phyloP scores from a whole-genome alignment of 768 basidiomycete species.

The Russula earlei region DNA sequence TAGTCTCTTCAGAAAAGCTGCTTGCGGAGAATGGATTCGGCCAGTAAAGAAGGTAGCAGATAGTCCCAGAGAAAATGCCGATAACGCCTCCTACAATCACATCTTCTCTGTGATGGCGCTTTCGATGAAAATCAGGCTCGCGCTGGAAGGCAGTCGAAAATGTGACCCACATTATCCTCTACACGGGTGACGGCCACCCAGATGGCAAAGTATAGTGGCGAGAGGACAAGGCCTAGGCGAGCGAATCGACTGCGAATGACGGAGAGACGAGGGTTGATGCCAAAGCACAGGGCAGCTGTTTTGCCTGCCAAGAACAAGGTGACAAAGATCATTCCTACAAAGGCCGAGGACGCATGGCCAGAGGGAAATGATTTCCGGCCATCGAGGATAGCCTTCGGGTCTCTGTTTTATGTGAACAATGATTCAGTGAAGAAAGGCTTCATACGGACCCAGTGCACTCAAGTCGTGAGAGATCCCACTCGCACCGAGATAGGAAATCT shows the following conservation, averaged over 20 bases:
- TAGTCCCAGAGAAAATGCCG: constrained; percentile 39
- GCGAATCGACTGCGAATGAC: constrained; percentile 39
- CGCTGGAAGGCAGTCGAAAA: background rate
- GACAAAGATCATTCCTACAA: constrained; percentile 54
- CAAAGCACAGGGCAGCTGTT: constrained; percentile 50
- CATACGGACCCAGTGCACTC: constrained; percentile 45
- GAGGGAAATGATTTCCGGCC: constrained; percentile 60
- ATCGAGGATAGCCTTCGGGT: constrained; percentile 32
- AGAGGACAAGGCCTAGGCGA: constrained; percentile 37
- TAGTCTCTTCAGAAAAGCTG: constrained; percentile 28
- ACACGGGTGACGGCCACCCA: constrained; percentile 55
- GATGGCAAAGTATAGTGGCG: constrained; percentile 45
- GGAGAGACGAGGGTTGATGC: constrained; percentile 29
- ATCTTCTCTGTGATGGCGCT: constrained; percentile 65
- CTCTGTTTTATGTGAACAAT: constrained; percentile 19
- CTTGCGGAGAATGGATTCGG: constrained; percentile 46
- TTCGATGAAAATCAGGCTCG: constrained; percentile 9
- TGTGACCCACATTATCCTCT: constrained; percentile 50
- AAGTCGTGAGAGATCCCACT: constrained; percentile 41
- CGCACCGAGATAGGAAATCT: constrained; percentile 57
- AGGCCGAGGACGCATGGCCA: constrained; percentile 59
- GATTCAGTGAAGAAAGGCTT: background rate
- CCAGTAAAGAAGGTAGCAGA: constrained; percentile 56
- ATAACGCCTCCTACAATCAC: constrained; percentile 54
- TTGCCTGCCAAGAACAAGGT: constrained; percentile 56